Base-by-base conservation (phyloP, 108 stramenopile species). In the Cyclotella baltica region DNA sequence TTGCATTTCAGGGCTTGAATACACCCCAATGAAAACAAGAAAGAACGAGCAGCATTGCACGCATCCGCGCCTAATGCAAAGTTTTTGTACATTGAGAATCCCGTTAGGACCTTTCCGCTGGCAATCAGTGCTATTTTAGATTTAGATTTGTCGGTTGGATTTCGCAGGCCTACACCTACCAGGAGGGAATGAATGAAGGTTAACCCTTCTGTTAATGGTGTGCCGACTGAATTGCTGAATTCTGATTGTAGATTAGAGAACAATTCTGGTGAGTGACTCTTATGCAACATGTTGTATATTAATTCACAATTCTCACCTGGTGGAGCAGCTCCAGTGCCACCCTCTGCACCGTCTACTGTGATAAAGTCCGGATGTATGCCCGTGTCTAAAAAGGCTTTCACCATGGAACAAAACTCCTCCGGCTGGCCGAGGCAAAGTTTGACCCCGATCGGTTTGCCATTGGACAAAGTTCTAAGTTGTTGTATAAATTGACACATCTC, bases 251-350 rank as follows among this genome's bases (percentile, higher is more conserved):
- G n/a, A 1, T 48, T n/a, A 6, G 1, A 48, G 2, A 48, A 48
- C 6, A 6, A 43, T 43, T 11, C 13, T 48, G 6, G 18, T 6
- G 19, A 48, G 47, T 6, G 47, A 48, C 19, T 48, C 47, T n/a
- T 6, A 48, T 4, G 2, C 2, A n/a, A 6, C 6, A 48, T 48
- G 2, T 6, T 1, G 6, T n/a, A 2, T n/a, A 6, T n/a, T 48
- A 48, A 48, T 6, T 48, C n/a, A 48, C 18, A 48, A 48, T 48
- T 2, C 47, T 48, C 6, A 48, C 47, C 96, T 0, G 93, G 94
- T 29, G 96, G 96, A 47, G 96, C 96, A 29, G 96, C 96, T 22
- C 96, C 96, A 11, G 96, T 97, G 10, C 96, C 96, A 10, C 96
- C 96, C 75, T 97, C 96, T 10, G 76, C 83, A 48, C 94, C 94